A percentile compares a stretch with the other conserved stretches of the same genome.
These are phyloP conservation scores for Cerrena zonata DNA, from an alignment of 1,284 basidiomycete genomes.

Conservation along the genomic window DNA sequence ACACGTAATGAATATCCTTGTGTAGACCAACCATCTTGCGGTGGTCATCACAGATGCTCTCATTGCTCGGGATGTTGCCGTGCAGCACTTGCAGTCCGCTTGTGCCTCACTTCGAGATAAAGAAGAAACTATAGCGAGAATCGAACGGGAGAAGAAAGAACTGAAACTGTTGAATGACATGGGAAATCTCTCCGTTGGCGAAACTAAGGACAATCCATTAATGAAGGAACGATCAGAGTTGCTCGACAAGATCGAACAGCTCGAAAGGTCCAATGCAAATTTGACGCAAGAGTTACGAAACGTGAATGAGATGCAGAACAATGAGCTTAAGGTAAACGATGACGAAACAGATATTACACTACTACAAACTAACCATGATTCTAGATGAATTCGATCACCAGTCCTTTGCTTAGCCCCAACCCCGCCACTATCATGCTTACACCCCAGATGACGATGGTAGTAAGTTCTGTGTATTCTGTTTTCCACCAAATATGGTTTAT, in stretches of 20 bases:
- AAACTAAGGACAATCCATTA: constrained; percentile 2
- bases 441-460: neutral
- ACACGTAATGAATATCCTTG: neutral
- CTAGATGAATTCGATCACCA: too few species aligned
- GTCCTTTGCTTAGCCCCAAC: neutral
- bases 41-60: constrained; percentile 46
- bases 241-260: constrained; percentile 30
- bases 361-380: too few species aligned
- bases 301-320: constrained; percentile 1
- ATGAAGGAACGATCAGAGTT: constrained; percentile 12
- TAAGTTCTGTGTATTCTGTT: too few species aligned
- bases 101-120: constrained; percentile 59
- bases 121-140: constrained; percentile 40
- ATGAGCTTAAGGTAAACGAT: neutral
- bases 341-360: too few species aligned
- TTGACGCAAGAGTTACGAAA: neutral
- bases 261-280: constrained; percentile 25
- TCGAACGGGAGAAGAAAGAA: constrained; percentile 39
- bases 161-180: constrained; percentile 8
- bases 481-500: too few species aligned
- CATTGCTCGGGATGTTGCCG: constrained; percentile 58
- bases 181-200: constrained; percentile 5
- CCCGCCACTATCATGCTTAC: neutral
- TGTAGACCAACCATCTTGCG: neutral
- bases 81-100: constrained; percentile 54